Conservation (phyloP, 768 basidiomycete species). For the Mycena metata region DNA sequence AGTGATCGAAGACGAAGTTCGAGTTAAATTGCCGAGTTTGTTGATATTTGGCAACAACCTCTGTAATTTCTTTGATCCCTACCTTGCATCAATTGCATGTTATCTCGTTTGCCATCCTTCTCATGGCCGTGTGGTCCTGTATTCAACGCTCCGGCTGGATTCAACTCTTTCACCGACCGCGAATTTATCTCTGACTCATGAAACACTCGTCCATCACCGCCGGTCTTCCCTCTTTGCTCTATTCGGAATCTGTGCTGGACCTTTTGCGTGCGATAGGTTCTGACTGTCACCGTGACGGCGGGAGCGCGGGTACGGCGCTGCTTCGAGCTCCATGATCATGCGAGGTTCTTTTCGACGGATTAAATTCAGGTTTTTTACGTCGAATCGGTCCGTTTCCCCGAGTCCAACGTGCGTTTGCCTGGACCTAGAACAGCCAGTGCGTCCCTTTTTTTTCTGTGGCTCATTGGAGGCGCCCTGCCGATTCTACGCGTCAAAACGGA, state of each 20-base stretch:
- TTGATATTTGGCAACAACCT: not conserved
- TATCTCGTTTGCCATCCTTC: too few relatives aligned
- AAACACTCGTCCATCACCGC: constrained; percentile 7
- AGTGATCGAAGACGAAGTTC: not conserved
- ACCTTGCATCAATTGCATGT: too few relatives aligned
- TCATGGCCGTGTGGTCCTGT: too few relatives aligned
- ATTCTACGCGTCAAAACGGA: not conserved
- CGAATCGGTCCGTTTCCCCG: constrained; percentile 18
- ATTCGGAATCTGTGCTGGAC: not conserved
- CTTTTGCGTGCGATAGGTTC: not conserved
- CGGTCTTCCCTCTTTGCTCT: not conserved
- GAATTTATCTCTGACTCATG: too few relatives aligned
- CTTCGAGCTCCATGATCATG: constrained; percentile 10
- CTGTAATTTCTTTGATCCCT: too few relatives aligned
- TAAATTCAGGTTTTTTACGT: constrained; percentile 26
- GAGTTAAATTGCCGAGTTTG: not conserved
- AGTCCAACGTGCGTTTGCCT: not conserved
- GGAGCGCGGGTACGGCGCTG: not conserved
- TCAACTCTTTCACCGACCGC: too few relatives aligned
- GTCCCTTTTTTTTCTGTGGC: not conserved
- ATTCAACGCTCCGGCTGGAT: too few relatives aligned
- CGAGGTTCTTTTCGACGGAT: not conserved
- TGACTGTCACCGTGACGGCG: constrained; percentile 16
- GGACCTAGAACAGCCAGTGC: not conserved
- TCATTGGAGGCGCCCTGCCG: not conserved